Evolutionary conservation across 1,284 basidiomycete genomes (phyloP), one percentile per base, ranked within the genome.

Genomic region (Papiliotrema nemorosa): DNA sequence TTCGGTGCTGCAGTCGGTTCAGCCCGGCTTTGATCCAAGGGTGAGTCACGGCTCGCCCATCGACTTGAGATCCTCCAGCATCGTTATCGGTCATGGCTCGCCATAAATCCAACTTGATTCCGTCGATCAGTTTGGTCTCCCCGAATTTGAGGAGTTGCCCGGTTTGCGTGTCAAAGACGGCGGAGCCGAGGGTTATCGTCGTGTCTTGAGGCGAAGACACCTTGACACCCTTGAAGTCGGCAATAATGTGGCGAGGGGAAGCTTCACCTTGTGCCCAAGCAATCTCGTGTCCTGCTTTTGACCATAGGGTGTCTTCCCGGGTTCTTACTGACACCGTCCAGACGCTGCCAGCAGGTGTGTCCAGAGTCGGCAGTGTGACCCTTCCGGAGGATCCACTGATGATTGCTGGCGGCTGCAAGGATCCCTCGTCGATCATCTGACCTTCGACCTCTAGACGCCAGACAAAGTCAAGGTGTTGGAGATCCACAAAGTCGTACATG

Each of bases 41-140:
- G 6, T 37, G 12, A 6, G 14, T 6, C 10, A 7, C 18, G 35
- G n/a, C 6, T 18, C 10, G 35, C 7, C 35, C 35, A 18, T 14
- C n/a, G 14, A 7, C 35, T 7, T 14, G 12, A 7, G 18, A 37
- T 14, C 29, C 25, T 21, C 43, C 52, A 16, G 37, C 21, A 43
- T 63, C 61, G 46, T 62, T 62, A 47, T 63, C 61, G 7, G 57
- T 63, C 36, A 49, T 26, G 6, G 59, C 59, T 22, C 62, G 54
- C 55, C 59, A 59, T 14, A 63, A 27, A 46, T 61, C 54, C 6
- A 56, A 44, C n/a, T 16, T 29, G 24, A 7, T 20, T 21, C 27
- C 50, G 34, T 5, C 38, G 20, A 42, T 52, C 6, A 43, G 1
- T 22, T 24, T 20, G 7, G 18, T 14, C 35, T 37, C 18, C 10